A percentile compares a stretch with the other conserved stretches of the same genome.
Conservation (phyloP, 2,329 filamentous ascomycete species). For the Fusarium illudens region DNA sequence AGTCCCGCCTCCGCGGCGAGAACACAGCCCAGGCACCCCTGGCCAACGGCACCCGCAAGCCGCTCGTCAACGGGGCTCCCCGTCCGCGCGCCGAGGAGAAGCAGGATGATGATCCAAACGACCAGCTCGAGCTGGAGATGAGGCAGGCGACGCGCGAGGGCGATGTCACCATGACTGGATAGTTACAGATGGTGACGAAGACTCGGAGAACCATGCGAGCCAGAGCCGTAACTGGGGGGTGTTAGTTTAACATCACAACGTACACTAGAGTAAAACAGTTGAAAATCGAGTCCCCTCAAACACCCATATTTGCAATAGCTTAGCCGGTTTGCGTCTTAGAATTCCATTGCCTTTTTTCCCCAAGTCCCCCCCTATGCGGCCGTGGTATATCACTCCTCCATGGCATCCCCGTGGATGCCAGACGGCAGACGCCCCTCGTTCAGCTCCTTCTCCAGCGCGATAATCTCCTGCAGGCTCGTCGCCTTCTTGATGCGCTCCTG, state of each 20-base stretch:
- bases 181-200: constrained; percentile 35
- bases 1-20: constrained; percentile 55
- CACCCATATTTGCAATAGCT: not conserved
- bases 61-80: constrained; percentile 43
- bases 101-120: constrained; percentile 56
- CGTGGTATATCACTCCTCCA: constrained; percentile 64
- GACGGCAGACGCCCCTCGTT: constrained; percentile 86
- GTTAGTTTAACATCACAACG: not conserved
- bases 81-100: constrained; percentile 38
- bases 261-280: not conserved
- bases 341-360: constrained; percentile 24
- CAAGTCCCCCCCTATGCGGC: constrained; percentile 4
- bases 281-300: not conserved
- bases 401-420: constrained; percentile 65
- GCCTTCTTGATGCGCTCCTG: constrained; percentile 89
- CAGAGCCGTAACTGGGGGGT: no score
- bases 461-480: constrained; percentile 89
- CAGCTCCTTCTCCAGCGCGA: constrained; percentile 87
- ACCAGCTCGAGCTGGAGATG: constrained; percentile 65
- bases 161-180: constrained; percentile 69
- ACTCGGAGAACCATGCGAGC: no score
- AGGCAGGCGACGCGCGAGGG: constrained; percentile 57
- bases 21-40: constrained; percentile 45
- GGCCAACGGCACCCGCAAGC: constrained; percentile 43
- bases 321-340: no score